phyloP scores from a whole-genome alignment of 331 rosid species.

The Arachis monticola region DNA sequence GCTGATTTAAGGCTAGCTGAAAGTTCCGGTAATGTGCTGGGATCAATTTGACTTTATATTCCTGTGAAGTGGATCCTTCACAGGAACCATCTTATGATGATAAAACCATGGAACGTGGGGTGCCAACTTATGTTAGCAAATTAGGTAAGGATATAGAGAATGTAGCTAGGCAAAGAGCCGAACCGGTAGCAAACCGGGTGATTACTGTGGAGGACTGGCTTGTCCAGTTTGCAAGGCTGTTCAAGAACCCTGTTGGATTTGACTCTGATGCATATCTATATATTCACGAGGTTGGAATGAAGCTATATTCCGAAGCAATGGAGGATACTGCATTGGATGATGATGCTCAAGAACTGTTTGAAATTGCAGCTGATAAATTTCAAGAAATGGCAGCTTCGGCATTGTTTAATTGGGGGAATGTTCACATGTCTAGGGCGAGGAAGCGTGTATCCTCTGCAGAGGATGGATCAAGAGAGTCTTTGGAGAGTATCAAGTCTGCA shows the following conservation, averaged over 20 bases:
- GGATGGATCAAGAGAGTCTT: slow-evolving; percentile 59
- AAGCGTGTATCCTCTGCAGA: slow-evolving; percentile 61
- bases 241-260: slow-evolving; percentile 94
- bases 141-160: slow-evolving; percentile 42
- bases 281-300: slow-evolving; percentile 92
- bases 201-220: slow-evolving; percentile 83
- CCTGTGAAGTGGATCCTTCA: slow-evolving; percentile 57
- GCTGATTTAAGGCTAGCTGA: slow-evolving; percentile 77
- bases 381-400: slow-evolving; percentile 97
- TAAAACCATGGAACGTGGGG: slow-evolving; percentile 31
- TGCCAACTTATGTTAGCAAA: slow-evolving; percentile 20
- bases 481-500: slow-evolving; percentile 55
- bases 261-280: slow-evolving; percentile 85
- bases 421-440: slow-evolving; percentile 88
- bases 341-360: slow-evolving; percentile 81
- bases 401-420: slow-evolving; percentile 90
- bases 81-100: slow-evolving; percentile 74
- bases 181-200: slow-evolving; percentile 34
- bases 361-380: slow-evolving; percentile 78
- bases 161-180: slow-evolving; percentile 49
- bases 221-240: slow-evolving; percentile 85
- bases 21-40: slow-evolving; percentile 56
- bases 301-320: slow-evolving; percentile 83
- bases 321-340: slow-evolving; percentile 69
- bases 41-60: slow-evolving; percentile 67